phyloP scores from a whole-genome alignment of 2,329 filamentous ascomycete species.

The Botrytis pseudocinerea region DNA sequence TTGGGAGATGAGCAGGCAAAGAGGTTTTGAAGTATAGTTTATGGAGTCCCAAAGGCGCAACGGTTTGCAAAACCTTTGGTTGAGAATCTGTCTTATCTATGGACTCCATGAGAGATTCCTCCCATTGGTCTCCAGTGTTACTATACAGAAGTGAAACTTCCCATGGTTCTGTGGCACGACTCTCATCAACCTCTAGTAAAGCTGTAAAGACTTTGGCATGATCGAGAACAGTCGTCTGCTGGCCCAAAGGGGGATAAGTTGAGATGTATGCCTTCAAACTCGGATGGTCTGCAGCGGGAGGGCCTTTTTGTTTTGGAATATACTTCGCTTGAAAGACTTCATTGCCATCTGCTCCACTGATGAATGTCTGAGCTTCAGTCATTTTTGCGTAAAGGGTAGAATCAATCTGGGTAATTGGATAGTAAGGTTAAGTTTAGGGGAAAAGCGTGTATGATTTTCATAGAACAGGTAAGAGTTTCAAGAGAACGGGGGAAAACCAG shows the following conservation, averaged over 20 bases:
- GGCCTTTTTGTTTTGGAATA: constrained; percentile 39
- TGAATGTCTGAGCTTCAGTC: constrained; percentile 27
- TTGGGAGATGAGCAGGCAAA: constrained; percentile 49
- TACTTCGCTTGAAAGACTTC: constrained; percentile 40
- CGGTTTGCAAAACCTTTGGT: constrained; percentile 55
- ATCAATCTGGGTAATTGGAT: constrained; percentile 20
- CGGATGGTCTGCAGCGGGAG: constrained; percentile 44
- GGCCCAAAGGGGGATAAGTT: constrained; percentile 72
- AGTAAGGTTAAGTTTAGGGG: background rate
- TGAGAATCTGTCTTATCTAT: constrained; percentile 31
- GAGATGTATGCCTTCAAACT: constrained; percentile 54
- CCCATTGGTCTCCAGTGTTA: constrained; percentile 55
- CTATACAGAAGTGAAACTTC: constrained; percentile 75
- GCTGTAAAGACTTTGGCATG: constrained; percentile 56
- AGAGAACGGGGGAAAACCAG: background rate
- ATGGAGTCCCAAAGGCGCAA: constrained; percentile 37
- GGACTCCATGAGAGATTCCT: constrained; percentile 51
- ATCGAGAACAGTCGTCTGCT: constrained; percentile 64
- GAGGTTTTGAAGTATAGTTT: constrained; percentile 56
- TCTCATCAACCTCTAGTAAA: constrained; percentile 64
- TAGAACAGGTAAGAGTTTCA: background rate
- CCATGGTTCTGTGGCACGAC: constrained; percentile 60
- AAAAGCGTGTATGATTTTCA: constrained; percentile 17
- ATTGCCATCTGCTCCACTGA: constrained; percentile 38
- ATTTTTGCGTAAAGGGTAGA: background rate